Conservation (phyloP, 192 early-diverging fungal species). For the Paraglomus brasilianum region DNA sequence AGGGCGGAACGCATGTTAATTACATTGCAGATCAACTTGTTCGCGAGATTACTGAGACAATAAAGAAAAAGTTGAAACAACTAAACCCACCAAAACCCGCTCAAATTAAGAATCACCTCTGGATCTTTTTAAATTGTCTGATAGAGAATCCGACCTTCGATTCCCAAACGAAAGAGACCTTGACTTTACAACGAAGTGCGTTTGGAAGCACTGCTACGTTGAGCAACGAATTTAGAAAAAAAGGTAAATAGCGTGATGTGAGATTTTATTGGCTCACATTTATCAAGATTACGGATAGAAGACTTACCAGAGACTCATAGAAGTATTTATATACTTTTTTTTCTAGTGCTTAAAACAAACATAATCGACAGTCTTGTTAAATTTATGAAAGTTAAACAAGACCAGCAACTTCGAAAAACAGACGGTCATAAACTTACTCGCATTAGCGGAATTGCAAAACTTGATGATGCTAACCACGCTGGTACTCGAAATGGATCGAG, state of each 20-base stretch:
- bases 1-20: constrained; percentile 89
- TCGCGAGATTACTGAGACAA: constrained; percentile 60
- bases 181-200: constrained; percentile 72
- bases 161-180: constrained; percentile 95
- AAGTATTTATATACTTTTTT: no score
- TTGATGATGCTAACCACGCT: constrained; percentile 94
- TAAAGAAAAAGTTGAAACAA: constrained; percentile 75
- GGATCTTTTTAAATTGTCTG: constrained; percentile 89
- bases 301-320: no score
- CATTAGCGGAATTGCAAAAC: constrained; percentile 78
- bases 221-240: constrained; percentile 78
- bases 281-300: no score
- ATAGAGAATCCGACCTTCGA: constrained; percentile 96
- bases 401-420: constrained; percentile 81
- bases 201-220: constrained; percentile 83
- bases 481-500: constrained; percentile 67
- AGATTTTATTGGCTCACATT: no score
- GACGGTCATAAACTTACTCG: constrained; percentile 74
- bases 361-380: no score
- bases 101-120: constrained; percentile 88
- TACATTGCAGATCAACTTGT: constrained; percentile 82
- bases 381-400: constrained; percentile 73
- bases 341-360: no score
- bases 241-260: constrained; percentile 47
- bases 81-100: constrained; percentile 67